Base-by-base conservation (phyloP, 306 rosid species). In the Pyrus betulifolia region DNA sequence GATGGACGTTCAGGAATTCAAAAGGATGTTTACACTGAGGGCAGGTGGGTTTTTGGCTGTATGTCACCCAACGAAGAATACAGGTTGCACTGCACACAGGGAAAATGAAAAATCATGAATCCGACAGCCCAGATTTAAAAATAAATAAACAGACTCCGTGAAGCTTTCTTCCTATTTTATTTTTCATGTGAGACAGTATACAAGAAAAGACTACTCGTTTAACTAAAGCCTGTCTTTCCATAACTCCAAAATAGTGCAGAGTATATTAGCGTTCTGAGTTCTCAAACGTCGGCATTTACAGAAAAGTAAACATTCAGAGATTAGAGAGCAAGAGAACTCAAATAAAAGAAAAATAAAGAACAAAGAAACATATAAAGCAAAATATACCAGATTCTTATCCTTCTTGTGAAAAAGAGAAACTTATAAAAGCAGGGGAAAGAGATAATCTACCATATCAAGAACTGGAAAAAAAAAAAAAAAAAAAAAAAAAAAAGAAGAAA, bases 11-110 rank as follows among this genome's bases (percentile, higher is more conserved):
- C 55, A 96, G 89, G 71, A 86, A 96, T 76, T 88, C 93, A 31
- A 96, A 96, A 14, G 97, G 92, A 85, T 85, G 82, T 79, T 95
- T 95, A 71, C 99, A 95, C 72, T 95, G 99, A 59, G 99, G 99
- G 70, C 99, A 95, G 1, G 86, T 88, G 70, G 91, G 88, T 30
- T 86, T 88, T 66, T 85, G 75, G n/a, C 70, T 78, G 77, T 92
- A 90, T 0, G 97, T 86, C 71, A 90, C 97, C 99, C 99, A 95
- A 6, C 74, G 97, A 78, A 95, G 99, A 72, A 96, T 96, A 86
- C 99, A 96, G 27, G 88, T 92, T 74, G 87, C 93, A 72, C 98
- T 96, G 69, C 80, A 85, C 62, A 85, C 66, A 76, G 67, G 23
- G 80, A 77, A 60, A 7, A 64, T 30, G 30, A 21, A 30, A 67